These are phyloP conservation scores for Rhododendron ferrugineum DNA, from an alignment of 148 eudicot species.

Conservation along the genomic window DNA sequence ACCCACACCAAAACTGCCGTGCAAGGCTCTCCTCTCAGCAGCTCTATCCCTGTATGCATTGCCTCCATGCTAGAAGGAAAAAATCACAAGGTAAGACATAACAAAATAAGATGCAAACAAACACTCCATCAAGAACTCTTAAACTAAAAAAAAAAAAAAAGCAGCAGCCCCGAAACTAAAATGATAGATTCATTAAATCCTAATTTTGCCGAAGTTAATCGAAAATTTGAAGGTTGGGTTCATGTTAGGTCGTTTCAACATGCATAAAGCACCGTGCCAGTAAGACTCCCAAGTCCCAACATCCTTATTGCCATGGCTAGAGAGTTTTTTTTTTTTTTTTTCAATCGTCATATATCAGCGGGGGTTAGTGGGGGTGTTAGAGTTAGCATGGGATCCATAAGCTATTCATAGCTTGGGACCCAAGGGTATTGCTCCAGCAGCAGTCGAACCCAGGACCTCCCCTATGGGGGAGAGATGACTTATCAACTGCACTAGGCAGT, in stretches of 20 bases:
- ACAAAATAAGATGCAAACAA: background rate
- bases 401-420: no score
- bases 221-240: background rate
- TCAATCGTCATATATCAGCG: no score
- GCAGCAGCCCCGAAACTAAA: background rate
- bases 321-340: no score
- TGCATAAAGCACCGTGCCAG: background rate
- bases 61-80: slow-evolving; percentile 24
- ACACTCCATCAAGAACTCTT: background rate
- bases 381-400: no score
- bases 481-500: no score
- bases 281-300: background rate
- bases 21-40: slow-evolving; percentile 93
- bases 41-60: slow-evolving; percentile 80
- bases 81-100: background rate
- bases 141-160: no score
- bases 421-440: no score
- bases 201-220: background rate
- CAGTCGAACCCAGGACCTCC: no score
- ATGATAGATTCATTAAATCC: background rate
- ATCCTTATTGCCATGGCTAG: background rate
- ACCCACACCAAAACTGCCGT: slow-evolving; percentile 77
- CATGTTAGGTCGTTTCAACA: background rate
- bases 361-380: no score
- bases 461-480: no score